Conservation (phyloP, 345 rosid genomes). For the Salix udensis region DNA sequence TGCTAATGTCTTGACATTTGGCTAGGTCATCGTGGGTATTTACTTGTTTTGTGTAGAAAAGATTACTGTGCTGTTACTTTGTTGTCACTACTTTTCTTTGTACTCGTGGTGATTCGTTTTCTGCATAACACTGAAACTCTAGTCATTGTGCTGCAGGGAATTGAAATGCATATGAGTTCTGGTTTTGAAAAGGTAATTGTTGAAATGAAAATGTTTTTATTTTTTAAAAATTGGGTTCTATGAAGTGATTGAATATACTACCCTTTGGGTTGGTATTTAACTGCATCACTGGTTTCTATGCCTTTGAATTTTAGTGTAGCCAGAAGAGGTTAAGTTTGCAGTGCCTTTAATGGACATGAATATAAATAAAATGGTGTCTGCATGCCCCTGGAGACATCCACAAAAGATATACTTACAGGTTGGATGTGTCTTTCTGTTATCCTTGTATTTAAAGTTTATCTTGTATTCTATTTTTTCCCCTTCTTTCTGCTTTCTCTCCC, state of each 20-base stretch:
- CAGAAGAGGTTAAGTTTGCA: constrained; percentile 88
- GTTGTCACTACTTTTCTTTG: neutral
- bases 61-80: neutral
- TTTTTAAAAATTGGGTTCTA: constrained; percentile 5
- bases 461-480: neutral
- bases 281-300: constrained; percentile 37
- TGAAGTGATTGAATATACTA: neutral
- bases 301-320: constrained; percentile 72
- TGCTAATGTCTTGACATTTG: neutral
- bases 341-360: constrained; percentile 79
- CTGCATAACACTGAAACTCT: neutral
- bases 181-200: constrained; percentile 78
- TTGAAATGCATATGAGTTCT: constrained; percentile 80
- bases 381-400: constrained; percentile 83
- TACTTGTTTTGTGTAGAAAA: neutral
- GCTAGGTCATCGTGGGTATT: neutral
- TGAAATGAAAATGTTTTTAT: constrained; percentile 7
- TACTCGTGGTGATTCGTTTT: neutral
- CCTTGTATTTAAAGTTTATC: neutral
- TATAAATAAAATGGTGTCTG: constrained; percentile 76
- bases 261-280: constrained; percentile 5
- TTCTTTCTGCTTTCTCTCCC: neutral
- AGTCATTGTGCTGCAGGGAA: constrained; percentile 52
- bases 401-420: constrained; percentile 96
- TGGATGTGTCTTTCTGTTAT: constrained; percentile 17